A percentile compares a stretch with the other conserved stretches of the same genome.
Conservation (phyloP, 1,139 yeast species). For the Kazachstania sp. region DNA sequence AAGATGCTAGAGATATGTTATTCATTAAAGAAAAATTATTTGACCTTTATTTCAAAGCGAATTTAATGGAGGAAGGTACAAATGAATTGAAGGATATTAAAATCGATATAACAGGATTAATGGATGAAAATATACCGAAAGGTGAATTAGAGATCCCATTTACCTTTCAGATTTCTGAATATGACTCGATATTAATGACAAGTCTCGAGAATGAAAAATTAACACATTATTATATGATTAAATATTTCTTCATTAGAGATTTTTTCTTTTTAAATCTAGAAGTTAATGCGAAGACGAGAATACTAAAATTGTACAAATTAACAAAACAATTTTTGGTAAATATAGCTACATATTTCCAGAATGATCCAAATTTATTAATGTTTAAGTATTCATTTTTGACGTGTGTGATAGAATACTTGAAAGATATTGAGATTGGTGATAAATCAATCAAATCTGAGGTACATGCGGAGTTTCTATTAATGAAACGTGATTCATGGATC, state of each 20-base stretch:
- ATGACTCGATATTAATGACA: constrained; percentile 9
- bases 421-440: constrained; percentile 4
- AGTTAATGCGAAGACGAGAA: constrained; percentile 5
- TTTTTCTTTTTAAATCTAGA: constrained; percentile 15
- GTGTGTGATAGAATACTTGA: constrained; percentile 8
- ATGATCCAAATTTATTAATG: constrained; percentile 13
- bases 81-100: constrained; percentile 16
- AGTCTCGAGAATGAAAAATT: constrained; percentile 13
- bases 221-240: constrained; percentile 16
- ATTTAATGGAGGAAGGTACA: constrained; percentile 22
- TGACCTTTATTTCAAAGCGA: constrained; percentile 20
- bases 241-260: constrained; percentile 19
- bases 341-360: constrained; percentile 11
- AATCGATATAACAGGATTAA: constrained; percentile 7
- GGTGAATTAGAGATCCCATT: constrained; percentile 24
- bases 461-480: constrained; percentile 20
- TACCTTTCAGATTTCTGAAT: constrained; percentile 4
- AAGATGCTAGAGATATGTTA: constrained; percentile 10
- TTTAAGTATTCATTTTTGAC: constrained; percentile 20
- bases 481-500: constrained; percentile 28
- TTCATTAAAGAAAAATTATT: constrained; percentile 21
- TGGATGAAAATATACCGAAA: constrained; percentile 6
- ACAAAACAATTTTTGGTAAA: constrained; percentile 14
- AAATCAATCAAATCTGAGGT: constrained; percentile 11
- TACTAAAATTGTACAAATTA: constrained; percentile 10